phyloP scores from a whole-genome alignment of 345 rosid species.

The Brassica cretica region DNA sequence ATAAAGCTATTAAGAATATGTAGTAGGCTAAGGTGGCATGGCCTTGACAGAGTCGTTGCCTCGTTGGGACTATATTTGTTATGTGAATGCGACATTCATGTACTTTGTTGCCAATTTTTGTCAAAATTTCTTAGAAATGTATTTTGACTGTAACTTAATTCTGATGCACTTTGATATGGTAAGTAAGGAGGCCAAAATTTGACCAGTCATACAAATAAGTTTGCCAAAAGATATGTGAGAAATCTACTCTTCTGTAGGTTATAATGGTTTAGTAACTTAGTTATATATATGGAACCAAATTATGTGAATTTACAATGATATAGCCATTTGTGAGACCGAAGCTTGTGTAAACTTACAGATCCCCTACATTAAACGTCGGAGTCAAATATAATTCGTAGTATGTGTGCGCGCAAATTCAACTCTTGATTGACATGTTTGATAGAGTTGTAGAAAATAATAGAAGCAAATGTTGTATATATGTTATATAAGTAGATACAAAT shows the following conservation, averaged over 20 bases:
- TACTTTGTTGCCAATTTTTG: neutral
- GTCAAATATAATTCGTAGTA: neutral
- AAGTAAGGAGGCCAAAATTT: slow-evolving; percentile 7
- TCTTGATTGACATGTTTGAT: neutral
- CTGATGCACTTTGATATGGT: neutral
- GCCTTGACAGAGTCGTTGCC: neutral
- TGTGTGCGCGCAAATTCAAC: neutral
- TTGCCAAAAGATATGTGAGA: neutral
- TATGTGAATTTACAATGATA: neutral
- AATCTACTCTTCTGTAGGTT: neutral
- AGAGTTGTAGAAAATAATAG: neutral
- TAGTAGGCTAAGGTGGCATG: neutral
- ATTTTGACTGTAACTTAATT: neutral
- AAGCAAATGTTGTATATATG: neutral
- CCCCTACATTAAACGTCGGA: neutral
- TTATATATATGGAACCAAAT: neutral
- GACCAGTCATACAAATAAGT: neutral
- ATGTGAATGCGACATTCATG: slow-evolving; percentile 3
- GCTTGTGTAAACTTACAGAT: neutral
- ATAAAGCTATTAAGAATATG: neutral
- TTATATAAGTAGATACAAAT: neutral
- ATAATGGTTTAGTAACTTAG: neutral
- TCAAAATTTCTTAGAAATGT: neutral
- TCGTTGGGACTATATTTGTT: neutral
- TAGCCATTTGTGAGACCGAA: neutral